Evolutionary conservation across 345 rosid genomes (phyloP).

Genomic region (Noccaea bulbosa): DNA sequence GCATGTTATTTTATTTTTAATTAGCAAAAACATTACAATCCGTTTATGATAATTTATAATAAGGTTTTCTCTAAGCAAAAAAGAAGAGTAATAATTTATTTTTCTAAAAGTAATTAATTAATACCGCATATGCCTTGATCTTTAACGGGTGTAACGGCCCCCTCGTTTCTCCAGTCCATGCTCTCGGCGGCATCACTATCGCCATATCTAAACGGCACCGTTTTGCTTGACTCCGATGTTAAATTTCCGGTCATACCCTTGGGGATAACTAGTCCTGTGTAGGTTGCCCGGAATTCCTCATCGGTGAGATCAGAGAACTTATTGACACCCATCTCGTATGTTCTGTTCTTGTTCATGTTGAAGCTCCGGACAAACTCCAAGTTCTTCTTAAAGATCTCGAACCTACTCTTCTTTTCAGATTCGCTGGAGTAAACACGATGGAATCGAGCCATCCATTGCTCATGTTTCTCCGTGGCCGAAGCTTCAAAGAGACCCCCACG

Average conservation of each 20-base stretch:
- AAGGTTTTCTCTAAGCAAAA: no score
- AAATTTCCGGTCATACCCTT: not conserved
- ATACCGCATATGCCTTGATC: constrained; percentile 55
- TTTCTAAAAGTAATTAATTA: constrained; percentile 5
- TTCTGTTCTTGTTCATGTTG: constrained; percentile 37
- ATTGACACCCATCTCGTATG: constrained; percentile 48
- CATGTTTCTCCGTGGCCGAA: constrained; percentile 43
- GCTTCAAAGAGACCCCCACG: constrained; percentile 40
- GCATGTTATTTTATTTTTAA: no score
- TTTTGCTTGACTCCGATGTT: not conserved
- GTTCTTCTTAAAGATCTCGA: constrained; percentile 49
- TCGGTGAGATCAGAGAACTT: constrained; percentile 55
- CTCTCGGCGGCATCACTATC: constrained; percentile 34
- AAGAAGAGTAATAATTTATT: no score
- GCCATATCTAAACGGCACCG: constrained; percentile 33
- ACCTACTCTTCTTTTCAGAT: constrained; percentile 45
- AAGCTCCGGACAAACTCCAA: constrained; percentile 47
- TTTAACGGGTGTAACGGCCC: constrained; percentile 52
- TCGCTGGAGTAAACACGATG: constrained; percentile 38
- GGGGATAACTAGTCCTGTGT: constrained; percentile 43
- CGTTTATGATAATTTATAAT: no score
- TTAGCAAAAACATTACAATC: no score
- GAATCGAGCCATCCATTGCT: constrained; percentile 49
- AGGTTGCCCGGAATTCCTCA: constrained; percentile 49
- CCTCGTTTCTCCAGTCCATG: constrained; percentile 52